Percentiles rank a stretch among this genome's conserved stretches.
These are phyloP conservation scores for Camellia oleifera DNA, from an alignment of 179 eudicot genomes.

Conservation along the genomic window DNA sequence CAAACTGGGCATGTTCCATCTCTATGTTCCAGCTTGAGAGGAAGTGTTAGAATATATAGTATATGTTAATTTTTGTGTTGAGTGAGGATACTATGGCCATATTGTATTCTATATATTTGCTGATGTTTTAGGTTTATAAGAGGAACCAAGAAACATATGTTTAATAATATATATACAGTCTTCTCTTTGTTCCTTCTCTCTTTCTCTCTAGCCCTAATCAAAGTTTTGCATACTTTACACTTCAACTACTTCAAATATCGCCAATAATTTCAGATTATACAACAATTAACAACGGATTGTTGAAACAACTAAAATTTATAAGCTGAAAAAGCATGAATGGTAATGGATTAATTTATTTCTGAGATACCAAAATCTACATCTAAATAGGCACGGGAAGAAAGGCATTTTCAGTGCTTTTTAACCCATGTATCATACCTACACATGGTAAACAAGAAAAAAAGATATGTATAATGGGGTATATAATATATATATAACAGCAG, in stretches of 20 bases:
- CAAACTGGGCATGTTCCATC: too few species aligned
- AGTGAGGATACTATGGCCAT: too few species aligned
- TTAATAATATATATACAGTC: too few species aligned
- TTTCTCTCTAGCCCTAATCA: too few species aligned
- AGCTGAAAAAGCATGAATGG: background rate
- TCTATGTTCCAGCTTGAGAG: too few species aligned
- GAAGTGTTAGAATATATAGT: too few species aligned
- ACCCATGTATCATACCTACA: background rate
- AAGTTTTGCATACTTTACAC: too few species aligned
- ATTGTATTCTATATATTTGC: too few species aligned
- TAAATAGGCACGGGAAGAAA: background rate
- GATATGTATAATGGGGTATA: background rate
- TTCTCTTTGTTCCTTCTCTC: too few species aligned
- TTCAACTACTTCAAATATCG: background rate
- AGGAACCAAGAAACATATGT: too few species aligned
- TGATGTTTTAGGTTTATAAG: too few species aligned
- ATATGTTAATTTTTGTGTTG: too few species aligned
- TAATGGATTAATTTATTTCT: background rate
- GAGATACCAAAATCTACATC: background rate
- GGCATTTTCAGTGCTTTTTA: background rate
- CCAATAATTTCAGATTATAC: background rate
- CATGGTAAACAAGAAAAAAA: conserved; percentile 8
- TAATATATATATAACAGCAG: background rate
- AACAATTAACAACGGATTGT: background rate
- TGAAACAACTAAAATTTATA: background rate